Percentiles rank a stretch among this genome's conserved stretches.
Conservation (phyloP, 441 rosid genomes). For the Gossypium schwendimanii region DNA sequence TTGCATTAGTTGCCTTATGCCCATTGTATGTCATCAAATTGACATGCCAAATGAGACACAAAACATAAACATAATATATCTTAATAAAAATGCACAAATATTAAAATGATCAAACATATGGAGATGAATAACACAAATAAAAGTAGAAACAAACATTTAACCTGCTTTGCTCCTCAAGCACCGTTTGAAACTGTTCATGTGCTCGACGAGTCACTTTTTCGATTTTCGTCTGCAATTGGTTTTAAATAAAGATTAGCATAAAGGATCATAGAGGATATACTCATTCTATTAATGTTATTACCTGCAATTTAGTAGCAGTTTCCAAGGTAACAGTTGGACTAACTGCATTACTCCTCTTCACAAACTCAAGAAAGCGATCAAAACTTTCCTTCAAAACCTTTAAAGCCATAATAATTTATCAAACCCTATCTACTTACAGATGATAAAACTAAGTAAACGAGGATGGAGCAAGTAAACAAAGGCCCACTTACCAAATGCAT, state of each 20-base stretch:
- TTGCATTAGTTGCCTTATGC: neutral
- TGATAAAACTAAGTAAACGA: too few species aligned
- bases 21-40: neutral
- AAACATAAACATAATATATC: neutral
- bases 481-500: too few species aligned
- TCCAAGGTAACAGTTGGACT: slow-evolving; percentile 92
- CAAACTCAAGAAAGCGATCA: slow-evolving; percentile 82
- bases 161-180: slow-evolving; percentile 96
- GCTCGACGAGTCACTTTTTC: slow-evolving; percentile 98
- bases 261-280: neutral
- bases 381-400: slow-evolving; percentile 88
- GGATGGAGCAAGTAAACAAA: too few species aligned
- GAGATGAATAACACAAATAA: neutral
- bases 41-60: neutral
- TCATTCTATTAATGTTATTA: slow-evolving; percentile 29
- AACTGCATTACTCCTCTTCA: slow-evolving; percentile 92
- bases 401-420: slow-evolving; percentile 16
- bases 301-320: slow-evolving; percentile 98
- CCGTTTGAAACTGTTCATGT: slow-evolving; percentile 94
- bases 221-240: slow-evolving; percentile 60
- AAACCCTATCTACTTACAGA: neutral
- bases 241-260: slow-evolving; percentile 15
- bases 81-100: neutral
- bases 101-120: slow-evolving; percentile 1
- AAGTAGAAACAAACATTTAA: slow-evolving; percentile 20